Evolutionary conservation across 1,284 basidiomycete genomes (phyloP), one percentile per base, ranked within the genome.

Genomic region (Flammula alnicola): DNA sequence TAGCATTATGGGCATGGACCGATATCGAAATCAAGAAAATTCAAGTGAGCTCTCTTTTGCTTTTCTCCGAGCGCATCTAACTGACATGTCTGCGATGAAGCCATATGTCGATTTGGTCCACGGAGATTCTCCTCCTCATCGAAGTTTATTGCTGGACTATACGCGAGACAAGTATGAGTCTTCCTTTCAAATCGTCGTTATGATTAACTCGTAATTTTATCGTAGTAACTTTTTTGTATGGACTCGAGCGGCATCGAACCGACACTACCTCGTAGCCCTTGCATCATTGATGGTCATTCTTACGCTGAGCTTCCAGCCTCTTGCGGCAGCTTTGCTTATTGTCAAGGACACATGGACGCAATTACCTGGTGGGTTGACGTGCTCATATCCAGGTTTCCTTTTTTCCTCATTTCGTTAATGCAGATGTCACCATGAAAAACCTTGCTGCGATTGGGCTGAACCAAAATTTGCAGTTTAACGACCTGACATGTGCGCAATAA

Each of bases 21-120:
- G 78, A 80, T 54, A 69, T 77, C 19, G 78, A 80, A 51, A 76
- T 81, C 47, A 78, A 80, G 57, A 77, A 75, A 58, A 73, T 80
- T 64, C 79, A 80, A 69, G 76, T 74, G 44, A 25, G 63, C 44
- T 4, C 19, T 27, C 8, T n/a, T 22, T 20, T 16, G 16, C n/a
- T 29, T 4, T 29, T n/a, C 11, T 16, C 14, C 5, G 31, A n/a
- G 6, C 25, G 31, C 17, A 25, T 19, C 16, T 33, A 37, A 22
- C 42, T 17, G 9, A 29, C 42, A 5, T 17, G 35, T 44, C 12
- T 56, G 5, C 11, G 22, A 35, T 43, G 1, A 35, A 79, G 77
- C 79, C 79, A 8, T 81, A 80, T 58, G 72, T 81, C n/a, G 79
- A 81, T 52, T 72, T 81, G 4, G 75, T 76, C 3, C 75, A 78